A percentile compares a stretch with the other conserved stretches of the same genome.
Conservation (phyloP, 1,284 basidiomycete genomes). For the Moesziomyces sp. region DNA sequence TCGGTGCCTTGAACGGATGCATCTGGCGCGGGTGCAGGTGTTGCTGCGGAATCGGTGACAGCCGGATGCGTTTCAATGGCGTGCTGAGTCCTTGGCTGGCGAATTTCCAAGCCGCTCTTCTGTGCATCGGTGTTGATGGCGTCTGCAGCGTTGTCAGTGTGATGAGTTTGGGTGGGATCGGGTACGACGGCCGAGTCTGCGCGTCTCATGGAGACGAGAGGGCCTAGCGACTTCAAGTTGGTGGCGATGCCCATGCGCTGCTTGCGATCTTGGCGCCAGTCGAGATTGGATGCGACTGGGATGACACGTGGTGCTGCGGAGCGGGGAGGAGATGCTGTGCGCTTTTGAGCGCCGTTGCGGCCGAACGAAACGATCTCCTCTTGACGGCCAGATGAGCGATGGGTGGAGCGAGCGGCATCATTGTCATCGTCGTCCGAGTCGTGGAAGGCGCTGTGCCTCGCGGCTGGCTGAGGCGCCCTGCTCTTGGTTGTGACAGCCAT, state of each 20-base stretch:
- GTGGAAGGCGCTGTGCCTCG: slow-evolving; percentile 24
- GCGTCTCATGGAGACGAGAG: slow-evolving; percentile 39
- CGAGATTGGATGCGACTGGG: slow-evolving; percentile 40
- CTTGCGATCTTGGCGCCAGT: slow-evolving; percentile 62
- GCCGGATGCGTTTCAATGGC: not conserved
- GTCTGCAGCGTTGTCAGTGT: not conserved
- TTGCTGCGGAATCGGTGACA: not conserved
- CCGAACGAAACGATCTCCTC: slow-evolving; percentile 31
- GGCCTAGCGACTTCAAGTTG: slow-evolving; percentile 38
- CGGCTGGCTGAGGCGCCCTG: slow-evolving; percentile 1
- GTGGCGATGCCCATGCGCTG: slow-evolving; percentile 47
- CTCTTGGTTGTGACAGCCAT: slow-evolving; percentile 9
- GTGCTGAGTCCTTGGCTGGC: slow-evolving; percentile 4
- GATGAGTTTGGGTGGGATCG: not conserved
- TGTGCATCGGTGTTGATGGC: slow-evolving; percentile 26
- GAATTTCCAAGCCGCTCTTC: slow-evolving; percentile 46
- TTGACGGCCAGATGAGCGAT: slow-evolving; percentile 6
- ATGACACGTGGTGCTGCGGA: slow-evolving; percentile 33
- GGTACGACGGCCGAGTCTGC: slow-evolving; percentile 19
- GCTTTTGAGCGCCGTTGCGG: slow-evolving; percentile 24
- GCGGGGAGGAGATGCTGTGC: slow-evolving; percentile 5
- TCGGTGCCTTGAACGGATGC: slow-evolving; percentile 12
- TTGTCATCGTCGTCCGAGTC: slow-evolving; percentile 29
- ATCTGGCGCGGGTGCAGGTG: not conserved
- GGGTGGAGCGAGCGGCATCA: not conserved